Percentiles rank a stretch among this genome's conserved stretches.
These are phyloP conservation scores for Sechiopsis laciniata DNA, from an alignment of 306 rosid species.

Conservation along the genomic window DNA sequence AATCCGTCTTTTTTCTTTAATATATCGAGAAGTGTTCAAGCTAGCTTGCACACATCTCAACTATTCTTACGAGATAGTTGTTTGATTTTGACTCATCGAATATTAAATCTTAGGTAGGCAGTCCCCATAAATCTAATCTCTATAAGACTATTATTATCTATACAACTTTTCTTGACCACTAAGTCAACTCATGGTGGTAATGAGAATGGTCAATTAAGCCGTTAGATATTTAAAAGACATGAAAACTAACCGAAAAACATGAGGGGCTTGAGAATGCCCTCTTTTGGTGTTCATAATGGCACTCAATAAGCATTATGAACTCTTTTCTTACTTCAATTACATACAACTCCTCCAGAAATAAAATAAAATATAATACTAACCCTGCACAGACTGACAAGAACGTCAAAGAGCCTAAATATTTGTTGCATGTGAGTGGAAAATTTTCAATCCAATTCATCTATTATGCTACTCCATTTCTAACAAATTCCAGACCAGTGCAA, in stretches of 20 bases:
- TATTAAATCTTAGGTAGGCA: neutral
- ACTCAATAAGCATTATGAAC: neutral
- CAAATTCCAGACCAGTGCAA: neutral
- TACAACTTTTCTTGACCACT: neutral
- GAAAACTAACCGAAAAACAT: neutral
- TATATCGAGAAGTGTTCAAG: too few species aligned
- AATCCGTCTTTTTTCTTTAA: neutral
- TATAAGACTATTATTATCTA: neutral
- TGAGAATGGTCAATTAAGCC: neutral
- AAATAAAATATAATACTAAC: neutral
- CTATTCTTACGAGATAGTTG: too few species aligned
- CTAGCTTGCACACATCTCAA: too few species aligned
- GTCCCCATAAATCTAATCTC: neutral
- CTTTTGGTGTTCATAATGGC: neutral
- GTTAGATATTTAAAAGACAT: neutral
- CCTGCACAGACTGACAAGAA: neutral
- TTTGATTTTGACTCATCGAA: neutral
- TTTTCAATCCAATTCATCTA: neutral
- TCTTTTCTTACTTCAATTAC: neutral
- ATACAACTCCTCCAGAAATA: neutral
- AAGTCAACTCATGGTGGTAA: neutral
- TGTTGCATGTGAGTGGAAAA: constrained; percentile 4
- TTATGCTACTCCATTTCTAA: neutral
- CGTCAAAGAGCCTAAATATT: neutral
- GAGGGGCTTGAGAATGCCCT: neutral